Percentiles rank a stretch among this genome's conserved stretches.
These are phyloP conservation scores for Castanospermum australe DNA, from an alignment of 306 rosid genomes.

Conservation along the genomic window DNA sequence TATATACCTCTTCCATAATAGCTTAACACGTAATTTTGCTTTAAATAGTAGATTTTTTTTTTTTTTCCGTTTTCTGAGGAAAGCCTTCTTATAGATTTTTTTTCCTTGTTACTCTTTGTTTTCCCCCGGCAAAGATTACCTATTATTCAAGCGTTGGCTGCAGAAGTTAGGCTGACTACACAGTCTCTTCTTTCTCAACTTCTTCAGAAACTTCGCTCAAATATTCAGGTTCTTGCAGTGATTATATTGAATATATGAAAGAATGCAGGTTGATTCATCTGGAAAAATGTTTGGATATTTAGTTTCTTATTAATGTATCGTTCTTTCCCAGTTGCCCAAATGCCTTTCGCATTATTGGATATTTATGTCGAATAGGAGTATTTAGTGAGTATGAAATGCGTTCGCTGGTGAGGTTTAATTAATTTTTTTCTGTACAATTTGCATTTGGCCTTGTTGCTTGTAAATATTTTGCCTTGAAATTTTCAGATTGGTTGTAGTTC, in stretches of 20 bases:
- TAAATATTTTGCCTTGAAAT: not conserved
- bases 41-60: not conserved
- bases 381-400: conserved; percentile 98
- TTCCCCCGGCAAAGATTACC: conserved; percentile 51
- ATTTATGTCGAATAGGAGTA: conserved; percentile 84
- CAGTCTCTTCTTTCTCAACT: conserved; percentile 97
- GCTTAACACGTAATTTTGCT: conserved; percentile 14
- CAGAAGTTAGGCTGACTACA: conserved; percentile 88
- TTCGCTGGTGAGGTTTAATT: conserved; percentile 64
- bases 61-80: not conserved
- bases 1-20: not conserved
- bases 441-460: conserved; percentile 14
- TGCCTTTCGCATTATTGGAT: conserved; percentile 96
- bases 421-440: not conserved
- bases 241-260: conserved; percentile 12
- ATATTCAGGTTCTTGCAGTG: conserved; percentile 74
- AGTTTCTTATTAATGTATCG: conserved; percentile 19
- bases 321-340: conserved; percentile 74
- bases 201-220: conserved; percentile 96
- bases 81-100: conserved; percentile 13
- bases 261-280: conserved; percentile 18
- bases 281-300: not conserved
- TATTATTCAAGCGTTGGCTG: conserved; percentile 81
- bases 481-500: conserved; percentile 13
- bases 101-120: conserved; percentile 1